phyloP scores from a whole-genome alignment of 768 basidiomycete species.

The Lactarius sp. region DNA sequence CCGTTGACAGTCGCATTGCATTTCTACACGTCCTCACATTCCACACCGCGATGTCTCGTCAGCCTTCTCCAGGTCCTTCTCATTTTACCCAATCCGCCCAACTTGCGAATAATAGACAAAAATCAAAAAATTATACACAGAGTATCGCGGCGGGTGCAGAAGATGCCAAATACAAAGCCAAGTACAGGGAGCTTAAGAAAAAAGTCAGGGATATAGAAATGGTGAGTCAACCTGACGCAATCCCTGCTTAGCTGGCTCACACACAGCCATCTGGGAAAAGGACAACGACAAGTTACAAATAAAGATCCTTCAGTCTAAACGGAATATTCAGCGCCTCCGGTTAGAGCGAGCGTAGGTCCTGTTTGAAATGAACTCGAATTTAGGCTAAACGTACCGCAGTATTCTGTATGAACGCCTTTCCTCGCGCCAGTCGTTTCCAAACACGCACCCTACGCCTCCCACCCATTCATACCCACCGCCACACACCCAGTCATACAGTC shows the following conservation, averaged over 20 bases:
- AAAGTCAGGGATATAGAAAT: constrained; percentile 85
- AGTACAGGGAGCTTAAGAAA: constrained; percentile 84
- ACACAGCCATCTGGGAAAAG: constrained; percentile 36
- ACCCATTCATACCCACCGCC: constrained; percentile 27
- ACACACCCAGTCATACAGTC: constrained; percentile 20
- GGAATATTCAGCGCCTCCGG: constrained; percentile 81
- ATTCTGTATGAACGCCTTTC: constrained; percentile 77
- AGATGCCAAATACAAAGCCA: constrained; percentile 81
- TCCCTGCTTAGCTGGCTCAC: constrained; percentile 6
- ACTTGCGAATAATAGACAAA: constrained; percentile 35
- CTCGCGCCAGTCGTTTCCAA: constrained; percentile 33
- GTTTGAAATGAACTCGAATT: constrained; percentile 24
- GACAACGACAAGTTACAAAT: constrained; percentile 86
- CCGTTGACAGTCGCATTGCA: constrained; percentile 27
- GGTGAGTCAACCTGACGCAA: constrained; percentile 41
- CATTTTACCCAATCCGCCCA: constrained; percentile 24
- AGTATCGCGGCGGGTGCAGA: constrained; percentile 77
- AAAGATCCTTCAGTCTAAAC: constrained; percentile 74
- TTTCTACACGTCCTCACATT: constrained; percentile 33
- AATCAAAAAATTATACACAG: constrained; percentile 43
- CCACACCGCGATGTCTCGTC: constrained; percentile 61
- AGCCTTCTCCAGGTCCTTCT: constrained; percentile 37
- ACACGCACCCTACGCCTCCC: constrained; percentile 28
- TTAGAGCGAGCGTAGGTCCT: constrained; percentile 78
- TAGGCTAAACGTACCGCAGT: constrained; percentile 34